These are phyloP conservation scores for Citrus sp. DNA, from an alignment of 345 rosid genomes.

Conservation along the genomic window DNA sequence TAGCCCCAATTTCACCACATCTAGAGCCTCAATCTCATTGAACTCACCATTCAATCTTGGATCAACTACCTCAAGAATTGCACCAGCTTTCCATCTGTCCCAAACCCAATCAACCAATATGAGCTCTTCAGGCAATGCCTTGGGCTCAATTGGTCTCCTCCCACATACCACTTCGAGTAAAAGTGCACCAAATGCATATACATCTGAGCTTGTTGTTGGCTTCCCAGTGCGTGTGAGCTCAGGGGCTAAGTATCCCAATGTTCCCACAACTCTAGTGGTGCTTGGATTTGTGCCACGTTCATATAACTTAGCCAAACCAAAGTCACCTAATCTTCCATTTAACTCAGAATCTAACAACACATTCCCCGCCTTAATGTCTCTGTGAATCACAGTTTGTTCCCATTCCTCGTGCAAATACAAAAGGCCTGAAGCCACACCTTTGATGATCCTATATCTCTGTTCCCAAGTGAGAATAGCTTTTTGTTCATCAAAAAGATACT, in stretches of 20 bases:
- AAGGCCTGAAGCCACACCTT: slow-evolving; percentile 84
- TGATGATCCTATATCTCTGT: slow-evolving; percentile 69
- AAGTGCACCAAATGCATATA: slow-evolving; percentile 89
- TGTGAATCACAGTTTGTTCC: slow-evolving; percentile 89
- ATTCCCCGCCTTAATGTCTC: slow-evolving; percentile 88
- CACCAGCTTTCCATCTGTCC: slow-evolving; percentile 66
- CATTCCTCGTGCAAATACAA: slow-evolving; percentile 87
- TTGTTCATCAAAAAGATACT: slow-evolving; percentile 65
- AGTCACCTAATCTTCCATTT: slow-evolving; percentile 80
- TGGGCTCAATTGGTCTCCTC: slow-evolving; percentile 77
- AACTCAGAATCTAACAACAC: slow-evolving; percentile 72
- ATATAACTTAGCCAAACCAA: slow-evolving; percentile 83
- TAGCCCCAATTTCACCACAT: slow-evolving; percentile 67
- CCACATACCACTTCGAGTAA: slow-evolving; percentile 82
- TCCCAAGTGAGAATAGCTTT: slow-evolving; percentile 59
- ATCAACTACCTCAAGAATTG: slow-evolving; percentile 67
- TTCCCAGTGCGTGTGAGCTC: slow-evolving; percentile 86
- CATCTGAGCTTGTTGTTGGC: slow-evolving; percentile 70
- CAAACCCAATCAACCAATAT: slow-evolving; percentile 91
- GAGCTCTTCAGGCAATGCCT: slow-evolving; percentile 81
- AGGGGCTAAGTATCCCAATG: slow-evolving; percentile 94
- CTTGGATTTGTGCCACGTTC: slow-evolving; percentile 71
- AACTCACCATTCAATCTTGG: slow-evolving; percentile 54
- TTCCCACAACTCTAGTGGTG: slow-evolving; percentile 85
- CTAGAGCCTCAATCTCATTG: slow-evolving; percentile 56